Percentiles rank a stretch among this genome's conserved stretches.
These are phyloP conservation scores for Tulasnella sp. DNA, from an alignment of 768 basidiomycete species.

Conservation along the genomic window DNA sequence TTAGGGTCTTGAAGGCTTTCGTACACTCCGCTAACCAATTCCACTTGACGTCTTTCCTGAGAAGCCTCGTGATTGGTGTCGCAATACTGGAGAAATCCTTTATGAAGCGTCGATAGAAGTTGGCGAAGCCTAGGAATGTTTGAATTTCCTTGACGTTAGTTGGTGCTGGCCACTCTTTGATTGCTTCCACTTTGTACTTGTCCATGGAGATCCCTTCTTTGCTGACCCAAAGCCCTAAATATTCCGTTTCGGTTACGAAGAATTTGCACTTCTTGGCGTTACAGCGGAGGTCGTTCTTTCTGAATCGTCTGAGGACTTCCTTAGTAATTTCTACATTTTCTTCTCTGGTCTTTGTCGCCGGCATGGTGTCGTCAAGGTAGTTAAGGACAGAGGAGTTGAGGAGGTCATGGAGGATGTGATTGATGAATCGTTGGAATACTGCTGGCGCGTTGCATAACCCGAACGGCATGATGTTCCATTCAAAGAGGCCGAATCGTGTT, in stretches of 20 bases:
- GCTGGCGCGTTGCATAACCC: conserved; percentile 27
- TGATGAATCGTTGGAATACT: conserved; percentile 26
- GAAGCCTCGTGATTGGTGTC: conserved; percentile 16
- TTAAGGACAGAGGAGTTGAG: conserved; percentile 21
- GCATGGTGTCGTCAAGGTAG: conserved; percentile 28
- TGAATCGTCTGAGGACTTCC: no score
- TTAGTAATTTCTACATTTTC: conserved; percentile 21
- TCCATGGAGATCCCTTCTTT: no score
- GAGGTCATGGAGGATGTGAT: conserved; percentile 24
- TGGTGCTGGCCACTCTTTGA: no score
- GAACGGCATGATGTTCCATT: conserved; percentile 26
- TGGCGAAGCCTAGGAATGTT: conserved; percentile 27
- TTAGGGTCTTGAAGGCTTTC: conserved; percentile 16
- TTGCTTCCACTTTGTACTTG: no score
- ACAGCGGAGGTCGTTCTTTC: no score
- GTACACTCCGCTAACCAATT: not conserved
- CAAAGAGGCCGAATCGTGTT: conserved; percentile 26
- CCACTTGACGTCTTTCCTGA: not conserved
- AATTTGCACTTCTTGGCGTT: no score
- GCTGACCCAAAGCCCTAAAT: no score
- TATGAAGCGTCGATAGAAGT: conserved; percentile 28
- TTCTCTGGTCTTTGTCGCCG: conserved; percentile 21
- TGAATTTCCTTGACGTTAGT: no score
- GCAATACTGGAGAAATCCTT: conserved; percentile 22
- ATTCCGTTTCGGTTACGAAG: no score